Evolutionary conservation across 2,329 filamentous ascomycete genomes (phyloP).

Genomic region (Proliferodiscus dingleyae): DNA sequence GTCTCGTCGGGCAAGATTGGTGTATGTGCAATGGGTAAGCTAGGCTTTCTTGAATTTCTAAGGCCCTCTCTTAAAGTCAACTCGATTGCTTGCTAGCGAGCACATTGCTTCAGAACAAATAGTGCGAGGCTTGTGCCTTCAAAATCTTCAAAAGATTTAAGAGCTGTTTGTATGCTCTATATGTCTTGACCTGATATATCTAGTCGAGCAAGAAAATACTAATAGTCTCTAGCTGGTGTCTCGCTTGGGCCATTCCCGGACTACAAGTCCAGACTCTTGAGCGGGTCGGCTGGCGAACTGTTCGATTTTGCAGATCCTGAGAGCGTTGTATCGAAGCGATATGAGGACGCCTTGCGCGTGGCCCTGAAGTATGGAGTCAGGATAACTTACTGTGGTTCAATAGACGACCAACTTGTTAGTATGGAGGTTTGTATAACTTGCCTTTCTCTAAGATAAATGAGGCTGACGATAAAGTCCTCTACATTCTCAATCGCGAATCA

Average conservation of each 20-base stretch:
- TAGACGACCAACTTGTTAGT: conserved; percentile 94
- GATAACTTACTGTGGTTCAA: conserved; percentile 85
- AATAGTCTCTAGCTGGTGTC: conserved; percentile 70
- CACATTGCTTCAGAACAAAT: too few species aligned
- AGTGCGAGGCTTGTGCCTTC: too few species aligned
- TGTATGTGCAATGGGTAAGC: conserved; percentile 68
- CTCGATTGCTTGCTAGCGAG: too few species aligned
- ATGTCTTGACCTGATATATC: too few species aligned
- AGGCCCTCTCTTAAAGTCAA: conserved; percentile 7
- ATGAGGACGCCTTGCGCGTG: conserved; percentile 68
- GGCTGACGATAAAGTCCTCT: conserved; percentile 54
- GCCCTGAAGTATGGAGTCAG: conserved; percentile 75
- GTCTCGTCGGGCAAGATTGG: conserved; percentile 73
- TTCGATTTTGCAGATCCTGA: conserved; percentile 87
- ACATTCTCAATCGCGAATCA: conserved; percentile 81
- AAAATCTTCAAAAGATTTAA: too few species aligned
- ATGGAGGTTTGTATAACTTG: conserved; percentile 57
- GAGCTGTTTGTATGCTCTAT: too few species aligned
- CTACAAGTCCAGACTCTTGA: conserved; percentile 84
- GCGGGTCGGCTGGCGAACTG: conserved; percentile 85
- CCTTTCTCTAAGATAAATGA: conserved; percentile 13
- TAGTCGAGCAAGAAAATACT: conserved; percentile 1
- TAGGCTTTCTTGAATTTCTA: conserved; percentile 1
- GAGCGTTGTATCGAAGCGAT: conserved; percentile 77
- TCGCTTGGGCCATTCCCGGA: conserved; percentile 90